Percentiles rank a stretch among this genome's conserved stretches.
Evolutionary conservation across 768 basidiomycete genomes (phyloP).

Genomic region (Psilocybe azurescens): DNA sequence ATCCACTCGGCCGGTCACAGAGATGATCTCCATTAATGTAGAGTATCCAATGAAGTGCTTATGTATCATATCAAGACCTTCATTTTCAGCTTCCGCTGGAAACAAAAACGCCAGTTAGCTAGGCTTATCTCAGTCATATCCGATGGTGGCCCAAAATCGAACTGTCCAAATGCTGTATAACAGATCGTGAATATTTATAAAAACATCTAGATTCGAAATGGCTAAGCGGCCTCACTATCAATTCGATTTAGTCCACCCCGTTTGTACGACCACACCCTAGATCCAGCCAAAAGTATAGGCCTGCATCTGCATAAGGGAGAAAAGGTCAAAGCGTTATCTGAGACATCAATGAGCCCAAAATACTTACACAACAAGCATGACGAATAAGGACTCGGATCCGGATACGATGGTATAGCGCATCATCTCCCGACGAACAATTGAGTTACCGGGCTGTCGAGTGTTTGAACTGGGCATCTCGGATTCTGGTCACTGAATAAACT

Average conservation of each 20-base stretch:
- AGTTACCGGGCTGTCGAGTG: background rate
- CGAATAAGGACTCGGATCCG: background rate
- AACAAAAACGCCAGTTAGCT: too few species aligned
- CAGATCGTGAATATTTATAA: background rate
- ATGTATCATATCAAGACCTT: background rate
- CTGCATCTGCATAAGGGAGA: too few species aligned
- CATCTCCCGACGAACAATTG: background rate
- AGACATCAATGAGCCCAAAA: background rate
- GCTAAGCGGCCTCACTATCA: background rate
- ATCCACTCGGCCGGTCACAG: background rate
- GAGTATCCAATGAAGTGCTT: background rate
- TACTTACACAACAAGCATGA: too few species aligned
- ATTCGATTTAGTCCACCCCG: background rate
- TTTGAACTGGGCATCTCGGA: background rate
- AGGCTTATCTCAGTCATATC: too few species aligned
- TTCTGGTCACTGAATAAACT: background rate
- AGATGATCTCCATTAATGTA: background rate
- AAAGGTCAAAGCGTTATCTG: background rate
- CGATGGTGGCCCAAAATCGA: too few species aligned
- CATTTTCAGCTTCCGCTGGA: too few species aligned
- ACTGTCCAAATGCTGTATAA: background rate
- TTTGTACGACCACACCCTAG: background rate
- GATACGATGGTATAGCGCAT: background rate
- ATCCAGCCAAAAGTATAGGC: background rate
- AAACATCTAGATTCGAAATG: background rate